phyloP scores from a whole-genome alignment of 2,329 filamentous ascomycete genomes.

The Diaporthe citri region DNA sequence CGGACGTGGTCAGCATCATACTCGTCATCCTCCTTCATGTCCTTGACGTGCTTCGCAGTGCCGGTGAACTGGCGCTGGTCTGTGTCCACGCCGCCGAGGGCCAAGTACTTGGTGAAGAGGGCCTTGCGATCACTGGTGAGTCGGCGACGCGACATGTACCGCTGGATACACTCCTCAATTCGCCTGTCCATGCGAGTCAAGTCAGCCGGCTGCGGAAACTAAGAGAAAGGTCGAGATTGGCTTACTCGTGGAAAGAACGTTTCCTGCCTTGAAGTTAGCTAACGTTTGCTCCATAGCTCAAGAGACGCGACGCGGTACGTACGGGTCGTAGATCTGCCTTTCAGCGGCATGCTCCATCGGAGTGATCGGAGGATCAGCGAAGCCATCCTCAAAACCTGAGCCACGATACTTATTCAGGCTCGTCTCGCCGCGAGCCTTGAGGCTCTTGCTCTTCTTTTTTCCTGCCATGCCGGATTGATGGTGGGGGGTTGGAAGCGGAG shows the following conservation, averaged over 20 bases:
- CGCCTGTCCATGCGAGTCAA: slow-evolving; percentile 67
- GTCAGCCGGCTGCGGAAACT: slow-evolving; percentile 17
- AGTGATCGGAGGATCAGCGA: slow-evolving; percentile 83
- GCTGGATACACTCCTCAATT: slow-evolving; percentile 86
- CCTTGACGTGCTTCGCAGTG: slow-evolving; percentile 54
- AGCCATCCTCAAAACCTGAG: slow-evolving; percentile 84
- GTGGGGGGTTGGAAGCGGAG: background rate
- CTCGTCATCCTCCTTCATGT: slow-evolving; percentile 60
- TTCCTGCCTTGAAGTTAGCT: slow-evolving; percentile 53
- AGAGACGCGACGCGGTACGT: slow-evolving; percentile 49
- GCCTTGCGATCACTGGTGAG: slow-evolving; percentile 72
- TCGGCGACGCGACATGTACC: slow-evolving; percentile 82
- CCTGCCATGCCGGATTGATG: slow-evolving; percentile 37
- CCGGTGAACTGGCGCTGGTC: slow-evolving; percentile 69
- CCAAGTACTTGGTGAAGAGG: slow-evolving; percentile 84
- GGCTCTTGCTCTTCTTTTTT: slow-evolving; percentile 42
- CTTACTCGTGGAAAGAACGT: slow-evolving; percentile 69
- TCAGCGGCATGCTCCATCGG: slow-evolving; percentile 77
- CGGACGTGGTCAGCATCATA: slow-evolving; percentile 71
- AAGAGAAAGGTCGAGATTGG: background rate
- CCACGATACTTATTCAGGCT: slow-evolving; percentile 59
- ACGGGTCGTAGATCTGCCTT: slow-evolving; percentile 74
- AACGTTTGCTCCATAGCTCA: background rate
- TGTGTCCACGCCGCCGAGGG: slow-evolving; percentile 83
- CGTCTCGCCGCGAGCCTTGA: slow-evolving; percentile 53